Evolutionary conservation across 495 filamentous ascomycete species (phyloP), one percentile per base, ranked within the genome.

Genomic region (Talaromyces liani): DNA sequence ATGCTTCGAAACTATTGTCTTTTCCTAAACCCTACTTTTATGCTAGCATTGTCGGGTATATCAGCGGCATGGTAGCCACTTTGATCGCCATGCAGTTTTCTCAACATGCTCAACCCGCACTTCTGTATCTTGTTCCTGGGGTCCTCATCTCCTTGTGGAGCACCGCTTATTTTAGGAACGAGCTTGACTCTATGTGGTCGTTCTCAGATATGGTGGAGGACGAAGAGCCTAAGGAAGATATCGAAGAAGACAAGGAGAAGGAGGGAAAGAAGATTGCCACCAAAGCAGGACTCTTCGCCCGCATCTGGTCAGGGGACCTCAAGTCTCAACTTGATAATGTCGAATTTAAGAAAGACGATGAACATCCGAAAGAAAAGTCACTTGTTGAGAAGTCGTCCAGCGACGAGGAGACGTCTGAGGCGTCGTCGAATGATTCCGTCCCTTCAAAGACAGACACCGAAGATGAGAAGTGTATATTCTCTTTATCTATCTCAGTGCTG

Each of bases 11-110:
- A 67, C 33, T 63, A 64, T 39, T 77, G 62, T 55, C 47, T 24
- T 98, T 98, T 66, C 84, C 87, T 8, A 98, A 96, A 71, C 81
- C 87, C 0, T 98, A 98, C 71, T 98, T 98, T 75, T 84, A 86
- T 61, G 88, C 92, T 10, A 84, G 87, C 22, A 39, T 98, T 51
- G 66, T 83, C 8, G 94, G 95, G 0, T 98, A 98, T 73, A 63
- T 89, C 1, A 18, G 87, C 16, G 92, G 91, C 3, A 92, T 98
- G 90, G 36, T 92, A 5, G 73, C 80, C 7, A 97, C 93, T 1
- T 71, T 97, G 31, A 76, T 80, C 1, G 88, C 92, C 36, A 90
- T 98, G 80, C 80, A 92, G 34, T 76, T 89, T 22, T 93, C 81
- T 63, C 80, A 87, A 36, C 91, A 94, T 65, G 90, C 89, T 9